These are phyloP conservation scores for Carex sylvatica DNA, from an alignment of 202 grass and related monocot genomes.

Conservation along the genomic window DNA sequence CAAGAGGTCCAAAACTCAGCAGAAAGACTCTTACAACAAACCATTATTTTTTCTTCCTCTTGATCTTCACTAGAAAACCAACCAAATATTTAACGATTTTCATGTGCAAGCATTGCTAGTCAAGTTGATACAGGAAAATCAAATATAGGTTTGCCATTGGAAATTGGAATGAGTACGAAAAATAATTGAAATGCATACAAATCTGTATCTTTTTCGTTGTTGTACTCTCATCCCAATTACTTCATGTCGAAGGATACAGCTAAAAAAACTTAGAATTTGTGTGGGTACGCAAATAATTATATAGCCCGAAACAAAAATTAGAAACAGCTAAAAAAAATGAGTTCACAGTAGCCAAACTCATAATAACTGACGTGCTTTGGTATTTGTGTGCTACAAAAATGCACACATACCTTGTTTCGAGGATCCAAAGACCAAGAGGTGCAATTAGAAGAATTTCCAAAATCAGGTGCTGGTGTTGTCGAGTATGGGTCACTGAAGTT, in stretches of 20 bases:
- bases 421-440: slow-evolving; percentile 19
- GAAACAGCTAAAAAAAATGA: neutral
- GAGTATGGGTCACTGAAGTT: slow-evolving; percentile 15
- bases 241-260: no score
- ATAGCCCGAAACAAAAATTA: neutral
- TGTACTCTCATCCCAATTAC: no score
- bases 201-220: no score
- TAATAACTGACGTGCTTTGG: neutral
- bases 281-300: neutral
- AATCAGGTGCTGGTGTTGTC: neutral
- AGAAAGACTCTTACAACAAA: neutral
- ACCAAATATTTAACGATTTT: neutral
- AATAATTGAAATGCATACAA: neutral
- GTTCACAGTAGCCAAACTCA: slow-evolving; percentile 5
- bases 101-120: neutral
- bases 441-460: slow-evolving; percentile 11
- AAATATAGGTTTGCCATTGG: neutral
- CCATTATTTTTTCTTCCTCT: neutral
- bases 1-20: neutral
- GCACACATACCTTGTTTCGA: slow-evolving; percentile 19
- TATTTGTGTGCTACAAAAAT: slow-evolving; percentile 8
- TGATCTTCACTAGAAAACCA: neutral
- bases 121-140: neutral
- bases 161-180: neutral
- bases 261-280: no score